Base-by-base conservation (phyloP, 345 rosid species). In the Noccaea caerulescens region DNA sequence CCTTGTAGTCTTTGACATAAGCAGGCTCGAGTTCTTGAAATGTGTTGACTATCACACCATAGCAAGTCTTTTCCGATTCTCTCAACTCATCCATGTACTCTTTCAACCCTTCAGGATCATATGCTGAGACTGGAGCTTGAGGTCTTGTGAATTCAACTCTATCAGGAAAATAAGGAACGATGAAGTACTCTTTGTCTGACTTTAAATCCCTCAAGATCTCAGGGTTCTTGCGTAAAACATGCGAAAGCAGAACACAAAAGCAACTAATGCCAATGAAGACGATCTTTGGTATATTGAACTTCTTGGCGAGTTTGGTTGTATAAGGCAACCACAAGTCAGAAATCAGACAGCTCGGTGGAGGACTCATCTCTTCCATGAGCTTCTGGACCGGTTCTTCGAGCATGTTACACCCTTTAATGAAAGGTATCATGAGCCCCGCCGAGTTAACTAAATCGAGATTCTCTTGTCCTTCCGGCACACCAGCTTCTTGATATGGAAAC, bases 151-250 rank as follows among this genome's bases (percentile, higher is more conserved):
- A 49, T 49, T 79, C 83, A 54, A 85, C 75, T 45, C 37, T 44
- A 55, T 84, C 85, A 0, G 87, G 79, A 50, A 82, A 39, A 23
- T 77, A 68, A 0, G 89, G 85, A n/a, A 84, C 69, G 5, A 49
- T 16, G 13, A 83, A 82, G 42, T 63, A 41, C 60, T 76, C 78
- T 10, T 51, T 36, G 0, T 68, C 75, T 0, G 82, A 66, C 13
- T 27, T 46, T 7, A 73, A 42, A 9, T 34, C 46, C 2, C 72
- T 39, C 27, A 45, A 61, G 25, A 76, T 34, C 30, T 67, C 32
- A 13, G 0, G 38, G 85, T 70, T 72, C 11, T 5, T 10, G 47
- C 43, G 27, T 8, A 72, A 0, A 34, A 72, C 10, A 14, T 71
- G 72, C 13, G 14, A 5, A 27, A 3, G 2, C 30, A 27, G 30